Conservation (phyloP, 2,329 filamentous ascomycete genomes). For the Cercospora zeae-maydis region DNA sequence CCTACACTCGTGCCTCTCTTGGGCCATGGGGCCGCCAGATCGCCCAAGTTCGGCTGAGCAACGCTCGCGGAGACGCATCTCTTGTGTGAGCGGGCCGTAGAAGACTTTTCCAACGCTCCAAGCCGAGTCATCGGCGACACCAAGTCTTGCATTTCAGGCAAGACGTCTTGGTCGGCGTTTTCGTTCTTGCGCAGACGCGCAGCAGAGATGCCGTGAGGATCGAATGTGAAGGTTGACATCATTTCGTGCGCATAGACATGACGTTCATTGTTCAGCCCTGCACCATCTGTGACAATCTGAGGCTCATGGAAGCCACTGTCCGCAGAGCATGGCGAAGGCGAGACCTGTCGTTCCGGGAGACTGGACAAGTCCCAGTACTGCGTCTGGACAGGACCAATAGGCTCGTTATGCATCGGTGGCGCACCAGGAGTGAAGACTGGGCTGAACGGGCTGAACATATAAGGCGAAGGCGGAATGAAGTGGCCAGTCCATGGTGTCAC, state of each 20-base stretch:
- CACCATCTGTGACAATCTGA: conserved; percentile 7
- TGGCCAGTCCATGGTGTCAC: conserved; percentile 23
- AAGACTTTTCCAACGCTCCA: conserved; percentile 7
- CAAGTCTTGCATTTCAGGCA: conserved; percentile 11
- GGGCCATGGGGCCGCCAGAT: conserved; percentile 14
- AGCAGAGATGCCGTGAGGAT: background rate
- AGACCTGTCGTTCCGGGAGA: conserved; percentile 25
- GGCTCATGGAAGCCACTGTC: conserved; percentile 33
- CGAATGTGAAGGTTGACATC: conserved; percentile 16
- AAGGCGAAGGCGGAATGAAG: conserved; percentile 25
- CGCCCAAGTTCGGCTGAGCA: conserved; percentile 25
- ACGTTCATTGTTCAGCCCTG: conserved; percentile 14
- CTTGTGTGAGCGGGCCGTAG: conserved; percentile 15
- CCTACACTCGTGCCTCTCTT: conserved; percentile 27
- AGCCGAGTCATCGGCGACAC: conserved; percentile 9
- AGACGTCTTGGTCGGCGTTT: conserved; percentile 3
- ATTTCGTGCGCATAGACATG: conserved; percentile 29
- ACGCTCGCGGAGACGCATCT: conserved; percentile 33
- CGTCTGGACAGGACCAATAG: conserved; percentile 14
- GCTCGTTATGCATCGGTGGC: conserved; percentile 5
- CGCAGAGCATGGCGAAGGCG: conserved; percentile 24
- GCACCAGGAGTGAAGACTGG: conserved; percentile 20
- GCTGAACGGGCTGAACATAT: conserved; percentile 24
- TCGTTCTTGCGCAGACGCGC: background rate
- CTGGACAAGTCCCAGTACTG: conserved; percentile 35